Base-by-base conservation (phyloP, 352 stramenopile genomes). In the Aphanomyces invadans region DNA sequence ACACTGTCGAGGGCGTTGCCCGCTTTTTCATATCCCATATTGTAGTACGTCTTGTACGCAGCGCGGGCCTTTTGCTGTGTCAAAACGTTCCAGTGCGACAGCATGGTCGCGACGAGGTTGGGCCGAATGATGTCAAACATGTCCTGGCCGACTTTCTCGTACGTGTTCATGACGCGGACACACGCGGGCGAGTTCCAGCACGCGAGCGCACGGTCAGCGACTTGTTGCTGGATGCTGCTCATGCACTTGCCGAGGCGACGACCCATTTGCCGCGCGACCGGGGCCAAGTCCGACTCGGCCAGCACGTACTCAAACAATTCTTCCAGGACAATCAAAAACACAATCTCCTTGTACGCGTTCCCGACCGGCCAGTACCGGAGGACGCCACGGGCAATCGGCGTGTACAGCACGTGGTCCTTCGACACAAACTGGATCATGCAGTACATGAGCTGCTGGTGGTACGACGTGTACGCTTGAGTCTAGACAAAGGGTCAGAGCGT, bases 351-450 rank as follows among this genome's bases (percentile, higher is more conserved):
- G 71, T 90, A 91, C 64, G 82, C 90, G 65, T 91, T 91, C 60
- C 83, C 83, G 49, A 92, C 83, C 1, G 86, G 86, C 86, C 86
- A 94, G 72, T 89, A 92, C 74, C 87, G 86, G 49, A 94, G 70
- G 60, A 92, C 71, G 0, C 86, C 86, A 1, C 77, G 72, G 21
- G 91, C 83, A 39, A 95, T 91, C 21, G 87, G 74, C 31, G 79
- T 90, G 64, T 90, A 91, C n/a, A 92, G 75, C 57, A 78, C 80
- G 72, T 93, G 85, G 63, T 95, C 87, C 65, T 95, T 95, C 5
- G 80, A 87, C 17, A 94, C 86, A 73, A 93, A 95, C 74, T 94
- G 84, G 65, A 90, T 90, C 83, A 95, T 92, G 71, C 84, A 92
- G 70, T 95, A 94, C 66, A 83, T 86, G 45, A 95, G 77, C 54